A percentile compares a stretch with the other conserved stretches of the same genome.
phyloP scores from a whole-genome alignment of 805 yeast genomes.

The Ogataea paraovalis region DNA sequence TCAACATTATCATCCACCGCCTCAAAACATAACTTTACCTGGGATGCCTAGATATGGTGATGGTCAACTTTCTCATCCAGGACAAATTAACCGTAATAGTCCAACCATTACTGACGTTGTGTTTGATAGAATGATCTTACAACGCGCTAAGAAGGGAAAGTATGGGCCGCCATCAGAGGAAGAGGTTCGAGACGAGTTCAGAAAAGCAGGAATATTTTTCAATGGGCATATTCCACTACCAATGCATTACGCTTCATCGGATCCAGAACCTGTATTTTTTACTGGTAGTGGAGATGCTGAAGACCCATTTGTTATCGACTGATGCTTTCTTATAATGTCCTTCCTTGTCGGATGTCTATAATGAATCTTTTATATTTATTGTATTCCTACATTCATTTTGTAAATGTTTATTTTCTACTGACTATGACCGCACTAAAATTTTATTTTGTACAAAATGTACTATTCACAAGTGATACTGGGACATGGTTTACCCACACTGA shows the following conservation, averaged over 20 bases:
- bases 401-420: too few species aligned
- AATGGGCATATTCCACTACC: not conserved
- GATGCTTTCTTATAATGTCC: not conserved
- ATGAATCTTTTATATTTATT: too few species aligned
- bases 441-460: too few species aligned
- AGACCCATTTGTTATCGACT: conserved; percentile 32
- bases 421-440: too few species aligned
- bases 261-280: conserved; percentile 23
- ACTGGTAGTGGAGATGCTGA: conserved; percentile 30
- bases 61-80: too few species aligned
- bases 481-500: too few species aligned
- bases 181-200: not conserved
- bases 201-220: not conserved
- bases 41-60: too few species aligned
- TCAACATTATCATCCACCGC: not conserved
- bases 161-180: not conserved
- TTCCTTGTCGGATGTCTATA: not conserved
- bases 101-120: not conserved
- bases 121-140: not conserved
- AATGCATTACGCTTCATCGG: not conserved
- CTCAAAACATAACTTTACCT: too few species aligned
- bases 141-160: not conserved
- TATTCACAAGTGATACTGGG: too few species aligned
- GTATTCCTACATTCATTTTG: too few species aligned
- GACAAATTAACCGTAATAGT: too few species aligned